These are phyloP conservation scores for Pseudogymnoascus sp. DNA, from an alignment of 2,329 filamentous ascomycete species.

Conservation along the genomic window DNA sequence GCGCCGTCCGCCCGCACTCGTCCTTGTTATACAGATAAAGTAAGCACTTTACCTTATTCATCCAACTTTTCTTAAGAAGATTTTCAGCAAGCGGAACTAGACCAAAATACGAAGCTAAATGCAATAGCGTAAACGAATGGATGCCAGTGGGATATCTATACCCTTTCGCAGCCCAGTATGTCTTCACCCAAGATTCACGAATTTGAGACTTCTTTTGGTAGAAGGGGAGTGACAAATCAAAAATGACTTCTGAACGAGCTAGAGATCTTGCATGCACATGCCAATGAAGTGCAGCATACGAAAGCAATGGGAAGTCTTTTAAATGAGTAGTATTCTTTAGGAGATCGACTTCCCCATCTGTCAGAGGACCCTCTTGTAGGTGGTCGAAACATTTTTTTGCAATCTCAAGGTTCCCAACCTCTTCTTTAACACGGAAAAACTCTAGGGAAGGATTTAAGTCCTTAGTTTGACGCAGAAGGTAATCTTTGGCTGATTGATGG, in stretches of 20 bases:
- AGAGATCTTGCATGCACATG: not conserved
- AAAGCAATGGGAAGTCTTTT: conserved; percentile 16
- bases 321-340: conserved; percentile 5
- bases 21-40: too few species aligned
- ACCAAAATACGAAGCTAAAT: too few species aligned
- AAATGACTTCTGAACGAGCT: not conserved
- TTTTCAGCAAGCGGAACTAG: too few species aligned
- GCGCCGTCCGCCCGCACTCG: too few species aligned
- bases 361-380: conserved; percentile 15
- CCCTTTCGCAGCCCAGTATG: too few species aligned
- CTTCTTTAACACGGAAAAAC: conserved; percentile 17
- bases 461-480: conserved; percentile 21
- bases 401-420: conserved; percentile 18
- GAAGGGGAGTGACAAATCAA: too few species aligned
- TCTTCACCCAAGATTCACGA: too few species aligned
- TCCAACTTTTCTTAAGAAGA: too few species aligned
- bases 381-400: conserved; percentile 18
- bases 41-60: too few species aligned
- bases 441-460: conserved; percentile 18
- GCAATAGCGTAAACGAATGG: too few species aligned
- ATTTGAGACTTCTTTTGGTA: too few species aligned
- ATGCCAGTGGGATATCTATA: too few species aligned
- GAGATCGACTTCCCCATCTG: conserved; percentile 8
- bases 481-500: conserved; percentile 31
- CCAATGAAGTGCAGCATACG: not conserved